Percentiles rank a stretch among this genome's conserved stretches.
These are phyloP conservation scores for Atkinsonella texensis DNA, from an alignment of 2,329 filamentous ascomycete species.

Conservation along the genomic window DNA sequence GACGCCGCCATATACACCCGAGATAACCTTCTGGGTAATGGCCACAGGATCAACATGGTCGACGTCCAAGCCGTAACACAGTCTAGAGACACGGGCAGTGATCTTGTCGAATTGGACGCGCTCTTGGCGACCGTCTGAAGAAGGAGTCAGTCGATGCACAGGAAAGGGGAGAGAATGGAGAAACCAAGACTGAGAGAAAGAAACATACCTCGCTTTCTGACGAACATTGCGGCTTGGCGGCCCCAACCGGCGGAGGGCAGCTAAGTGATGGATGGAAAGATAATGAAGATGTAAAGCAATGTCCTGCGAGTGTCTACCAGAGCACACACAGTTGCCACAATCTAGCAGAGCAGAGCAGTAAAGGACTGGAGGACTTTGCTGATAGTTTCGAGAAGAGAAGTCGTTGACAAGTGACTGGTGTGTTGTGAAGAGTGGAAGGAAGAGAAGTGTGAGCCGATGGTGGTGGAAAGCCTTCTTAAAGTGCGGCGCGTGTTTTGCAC, in stretches of 20 bases:
- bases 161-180: neutral
- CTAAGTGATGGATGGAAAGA: conserved; percentile 11
- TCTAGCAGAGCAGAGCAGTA: conserved; percentile 7
- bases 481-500: conserved; percentile 21
- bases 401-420: conserved; percentile 6
- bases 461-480: conserved; percentile 22
- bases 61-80: conserved; percentile 94
- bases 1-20: conserved; percentile 96
- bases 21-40: conserved; percentile 99
- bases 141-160: conserved; percentile 15
- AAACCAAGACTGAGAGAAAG: neutral
- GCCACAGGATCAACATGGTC: conserved; percentile 94
- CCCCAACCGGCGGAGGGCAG: conserved; percentile 10
- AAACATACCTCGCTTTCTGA: conserved; percentile 49
- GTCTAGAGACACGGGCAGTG: conserved; percentile 90
- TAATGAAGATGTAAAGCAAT: conserved; percentile 12
- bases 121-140: conserved; percentile 92
- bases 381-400: neutral
- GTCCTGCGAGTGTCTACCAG: conserved; percentile 14
- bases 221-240: conserved; percentile 39
- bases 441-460: conserved; percentile 8
- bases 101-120: conserved; percentile 99
- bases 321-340: conserved; percentile 3
- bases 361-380: conserved; percentile 1
- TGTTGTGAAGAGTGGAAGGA: conserved; percentile 12